Conservation (phyloP, 1,139 yeast species). For the Candida sp. region DNA sequence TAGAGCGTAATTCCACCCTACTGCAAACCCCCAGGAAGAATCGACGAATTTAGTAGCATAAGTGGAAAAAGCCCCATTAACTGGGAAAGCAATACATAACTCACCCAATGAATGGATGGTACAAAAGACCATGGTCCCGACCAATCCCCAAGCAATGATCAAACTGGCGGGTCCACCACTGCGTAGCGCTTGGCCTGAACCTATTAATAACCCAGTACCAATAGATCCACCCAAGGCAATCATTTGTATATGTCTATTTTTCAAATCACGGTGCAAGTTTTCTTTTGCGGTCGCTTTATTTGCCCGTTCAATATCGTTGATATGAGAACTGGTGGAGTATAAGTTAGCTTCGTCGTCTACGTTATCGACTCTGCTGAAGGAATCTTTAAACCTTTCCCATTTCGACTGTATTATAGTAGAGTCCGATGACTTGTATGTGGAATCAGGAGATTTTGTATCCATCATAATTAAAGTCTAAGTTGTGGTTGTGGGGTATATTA, state of each 20-base stretch:
- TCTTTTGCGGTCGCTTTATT: conserved; percentile 24
- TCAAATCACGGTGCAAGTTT: conserved; percentile 36
- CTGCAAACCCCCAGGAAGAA: conserved; percentile 74
- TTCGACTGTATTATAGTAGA: conserved; percentile 4
- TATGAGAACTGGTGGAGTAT: conserved; percentile 1
- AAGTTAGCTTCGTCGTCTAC: conserved; percentile 4
- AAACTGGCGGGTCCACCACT: conserved; percentile 83
- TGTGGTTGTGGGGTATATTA: too few species aligned
- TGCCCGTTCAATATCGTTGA: conserved; percentile 25
- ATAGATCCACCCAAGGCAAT: conserved; percentile 66
- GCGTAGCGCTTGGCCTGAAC: conserved; percentile 64
- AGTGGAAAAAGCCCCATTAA: conserved; percentile 75
- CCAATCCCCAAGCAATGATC: conserved; percentile 62
- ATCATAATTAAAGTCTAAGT: too few species aligned
- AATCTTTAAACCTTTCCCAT: conserved; percentile 24
- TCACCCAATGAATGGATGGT: conserved; percentile 88
- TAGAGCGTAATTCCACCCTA: conserved; percentile 77
- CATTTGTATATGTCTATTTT: conserved; percentile 56
- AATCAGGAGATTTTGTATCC: background rate
- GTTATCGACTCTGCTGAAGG: conserved; percentile 32
- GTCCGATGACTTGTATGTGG: background rate
- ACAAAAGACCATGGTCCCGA: conserved; percentile 69
- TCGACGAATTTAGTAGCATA: conserved; percentile 71
- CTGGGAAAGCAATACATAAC: conserved; percentile 74
- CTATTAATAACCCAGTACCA: conserved; percentile 71